Percentiles rank a stretch among this genome's conserved stretches.
These are phyloP conservation scores for Agapanthus africanus DNA, from an alignment of 106 monocot species.

Conservation along the genomic window DNA sequence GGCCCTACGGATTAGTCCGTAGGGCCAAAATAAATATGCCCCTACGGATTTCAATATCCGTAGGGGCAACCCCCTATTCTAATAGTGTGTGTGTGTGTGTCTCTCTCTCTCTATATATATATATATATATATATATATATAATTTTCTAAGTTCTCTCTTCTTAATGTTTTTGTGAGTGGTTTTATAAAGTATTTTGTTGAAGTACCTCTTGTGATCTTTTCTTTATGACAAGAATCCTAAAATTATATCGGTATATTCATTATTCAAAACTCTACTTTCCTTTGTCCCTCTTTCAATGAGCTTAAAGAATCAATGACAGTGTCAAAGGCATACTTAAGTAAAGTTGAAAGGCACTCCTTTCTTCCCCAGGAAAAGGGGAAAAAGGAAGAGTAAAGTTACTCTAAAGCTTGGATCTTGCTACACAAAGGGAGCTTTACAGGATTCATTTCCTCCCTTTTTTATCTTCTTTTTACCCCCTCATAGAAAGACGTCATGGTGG, in stretches of 20 bases:
- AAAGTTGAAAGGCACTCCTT: not conserved
- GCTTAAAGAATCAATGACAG: slow-evolving; percentile 8
- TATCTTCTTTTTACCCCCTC: not conserved
- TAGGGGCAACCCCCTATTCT: no score
- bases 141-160: no score
- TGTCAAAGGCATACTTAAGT: slow-evolving; percentile 9
- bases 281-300: not conserved
- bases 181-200: no score
- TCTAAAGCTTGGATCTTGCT: slow-evolving; percentile 7
- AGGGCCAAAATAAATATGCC: no score
- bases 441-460: not conserved
- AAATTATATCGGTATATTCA: slow-evolving; percentile 4
- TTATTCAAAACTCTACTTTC: not conserved
- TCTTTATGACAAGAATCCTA: no score
- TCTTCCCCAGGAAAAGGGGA: not conserved
- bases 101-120: no score
- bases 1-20: no score
- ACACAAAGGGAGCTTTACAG: slow-evolving; percentile 16
- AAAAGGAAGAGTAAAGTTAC: slow-evolving; percentile 1
- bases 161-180: no score
- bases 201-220: no score
- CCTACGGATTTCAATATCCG: no score
- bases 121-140: no score
- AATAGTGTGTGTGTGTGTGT: no score
- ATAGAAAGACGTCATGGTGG: slow-evolving; percentile 9